Base-by-base conservation (phyloP, 2,329 filamentous ascomycete species). In the Parascedosporium putredinis region DNA sequence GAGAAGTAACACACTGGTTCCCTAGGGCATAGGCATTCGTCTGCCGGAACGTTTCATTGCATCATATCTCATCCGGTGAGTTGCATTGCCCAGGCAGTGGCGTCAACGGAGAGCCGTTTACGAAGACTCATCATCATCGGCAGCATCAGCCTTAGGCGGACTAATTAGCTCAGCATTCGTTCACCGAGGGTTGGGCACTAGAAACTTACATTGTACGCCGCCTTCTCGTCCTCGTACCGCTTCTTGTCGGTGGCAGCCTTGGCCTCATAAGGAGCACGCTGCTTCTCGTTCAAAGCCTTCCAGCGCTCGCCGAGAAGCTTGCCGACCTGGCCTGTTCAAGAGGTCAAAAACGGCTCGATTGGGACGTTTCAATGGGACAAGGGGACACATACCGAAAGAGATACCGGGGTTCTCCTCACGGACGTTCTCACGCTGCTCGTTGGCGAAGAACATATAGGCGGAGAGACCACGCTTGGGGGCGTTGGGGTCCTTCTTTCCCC, bases 381-480 rank as follows among this genome's bases (percentile, higher is more conserved):
- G 4, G 20, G 16, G 12, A 16, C 4, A 34, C 48, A 59, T 78
- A 84, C 88, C 93, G 72, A 98, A 98, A 60, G 86, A 85, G 74
- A 97, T 95, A 62, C 90, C 91, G 34, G 91, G 91, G 79, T 97
- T 97, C 72, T 97, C 91, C 68, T 95, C 89, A 62, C 93, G 88
- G 60, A 98, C 93, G 70, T 93, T 95, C 67, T 97, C 91, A 61
- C 93, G 90, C 75, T 96, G 88, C 74, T 97, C 93, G 66, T 97
- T 97, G 81, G 93, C 93, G 69, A 97, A 98, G 85, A 97, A 97
- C 93, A 98, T 98, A 83, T 98, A 98, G 56, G 93, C 93, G 49
- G 93, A 97, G 47, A 98, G 88, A 76, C 91, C 93, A 72, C 93
- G 89, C 89, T 97, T 98, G 69, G 93, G 93, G 54, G 90, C 91